phyloP scores from a whole-genome alignment of 306 rosid species.

The Argentina anserina region DNA sequence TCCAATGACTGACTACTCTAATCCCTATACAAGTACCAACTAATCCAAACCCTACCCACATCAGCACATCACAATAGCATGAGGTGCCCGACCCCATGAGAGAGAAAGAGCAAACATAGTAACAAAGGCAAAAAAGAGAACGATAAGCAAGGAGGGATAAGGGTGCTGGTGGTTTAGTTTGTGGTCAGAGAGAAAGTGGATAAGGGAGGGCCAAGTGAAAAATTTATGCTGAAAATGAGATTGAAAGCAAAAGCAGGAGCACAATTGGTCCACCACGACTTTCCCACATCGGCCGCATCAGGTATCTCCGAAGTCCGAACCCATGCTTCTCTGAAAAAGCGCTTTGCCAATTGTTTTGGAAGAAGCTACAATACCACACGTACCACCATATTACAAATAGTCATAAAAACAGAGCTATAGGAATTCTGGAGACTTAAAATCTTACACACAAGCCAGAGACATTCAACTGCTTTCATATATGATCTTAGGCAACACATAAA shows the following conservation, averaged over 20 bases:
- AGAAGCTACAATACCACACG: background rate
- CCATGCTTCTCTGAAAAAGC: conserved; percentile 11
- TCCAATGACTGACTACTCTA: background rate
- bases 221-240: background rate
- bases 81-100: background rate
- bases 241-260: conserved; percentile 29
- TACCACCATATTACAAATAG: background rate
- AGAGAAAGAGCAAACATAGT: background rate
- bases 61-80: background rate
- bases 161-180: background rate
- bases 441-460: background rate
- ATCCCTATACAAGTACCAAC: background rate
- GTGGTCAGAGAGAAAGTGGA: background rate
- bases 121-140: conserved; percentile 6
- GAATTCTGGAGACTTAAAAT: background rate
- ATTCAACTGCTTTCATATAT: conserved; percentile 2
- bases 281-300: background rate
- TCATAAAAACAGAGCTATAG: background rate
- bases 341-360: conserved; percentile 19
- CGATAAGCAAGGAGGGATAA: conserved; percentile 6
- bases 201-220: conserved; percentile 12
- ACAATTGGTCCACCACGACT: background rate
- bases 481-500: background rate
- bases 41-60: conserved; percentile 2
- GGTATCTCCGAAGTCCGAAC: background rate